Evolutionary conservation across 129 eudicot species (phyloP).

Genomic region (Lactuca saligna): DNA sequence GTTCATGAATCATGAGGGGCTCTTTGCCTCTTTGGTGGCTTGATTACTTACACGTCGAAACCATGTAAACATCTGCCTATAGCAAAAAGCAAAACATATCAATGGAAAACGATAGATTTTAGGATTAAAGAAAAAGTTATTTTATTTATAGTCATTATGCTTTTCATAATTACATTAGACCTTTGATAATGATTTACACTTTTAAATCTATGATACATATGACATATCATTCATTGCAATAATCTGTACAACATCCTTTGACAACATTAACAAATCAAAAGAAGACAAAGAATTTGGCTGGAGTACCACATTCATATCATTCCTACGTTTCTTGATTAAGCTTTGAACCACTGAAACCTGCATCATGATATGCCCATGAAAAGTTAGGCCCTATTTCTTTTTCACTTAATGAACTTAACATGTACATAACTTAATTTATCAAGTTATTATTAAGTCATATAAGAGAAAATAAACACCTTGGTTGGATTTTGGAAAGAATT

Average conservation of each 20-base stretch:
- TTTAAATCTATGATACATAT: constrained; percentile 19
- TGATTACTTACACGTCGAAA: too few relatives aligned
- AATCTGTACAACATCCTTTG: constrained; percentile 11
- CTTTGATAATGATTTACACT: constrained; percentile 17
- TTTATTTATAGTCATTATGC: constrained; percentile 9
- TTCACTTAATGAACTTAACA: background rate
- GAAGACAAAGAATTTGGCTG: constrained; percentile 55
- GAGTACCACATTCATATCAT: constrained; percentile 38
- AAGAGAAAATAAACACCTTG: constrained; percentile 46
- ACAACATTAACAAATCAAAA: constrained; percentile 45
- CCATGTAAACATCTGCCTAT: too few relatives aligned
- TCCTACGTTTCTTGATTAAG: constrained; percentile 36
- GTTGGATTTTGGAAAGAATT: constrained; percentile 67
- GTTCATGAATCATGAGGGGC: too few relatives aligned
- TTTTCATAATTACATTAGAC: constrained; percentile 15
- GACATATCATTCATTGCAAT: background rate
- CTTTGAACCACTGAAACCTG: constrained; percentile 44
- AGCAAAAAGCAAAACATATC: background rate
- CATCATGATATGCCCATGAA: constrained; percentile 7
- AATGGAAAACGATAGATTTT: background rate
- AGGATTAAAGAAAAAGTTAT: too few relatives aligned
- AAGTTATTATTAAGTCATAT: background rate
- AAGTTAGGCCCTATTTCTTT: background rate
- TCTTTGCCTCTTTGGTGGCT: too few relatives aligned
- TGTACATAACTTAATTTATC: background rate